Evolutionary conservation across 2,329 filamentous ascomycete species (phyloP), one percentile per base, ranked within the genome.

Genomic region (Fusarium nelsonii): DNA sequence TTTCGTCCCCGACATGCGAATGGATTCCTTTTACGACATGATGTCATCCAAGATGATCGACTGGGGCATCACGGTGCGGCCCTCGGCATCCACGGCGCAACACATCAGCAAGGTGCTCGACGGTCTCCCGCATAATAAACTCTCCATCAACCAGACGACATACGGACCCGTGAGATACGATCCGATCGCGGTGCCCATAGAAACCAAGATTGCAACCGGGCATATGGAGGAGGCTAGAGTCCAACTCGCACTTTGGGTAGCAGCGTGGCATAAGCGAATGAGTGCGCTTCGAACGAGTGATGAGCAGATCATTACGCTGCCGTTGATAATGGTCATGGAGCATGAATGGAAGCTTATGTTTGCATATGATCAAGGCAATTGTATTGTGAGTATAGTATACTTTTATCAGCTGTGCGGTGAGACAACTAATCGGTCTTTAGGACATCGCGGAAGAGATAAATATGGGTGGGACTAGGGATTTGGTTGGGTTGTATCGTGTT

Each of bases 181-280:
- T 16, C 49, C 49, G n/a, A 41, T 52, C 18, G 49, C 36, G 6
- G n/a, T 52, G 12, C n/a, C 37, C 3, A 52, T 52, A 15, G 49
- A 52, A 41, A 52, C 26, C 28, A 52, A 52, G 28, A 52, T 23
- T 26, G 37, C 37, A 41, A 26, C 10, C 11, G 49, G 49, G 6
- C 10, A 33, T 16, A 10, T 41, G n/a, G 49, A 52, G 18, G 36
- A 52, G n/a, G 49, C 49, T 5, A 52, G 49, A 26, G 12, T 52
- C n/a, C 49, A 52, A 18, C 37, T 52, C 8, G 49, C n/a, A 15
- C 26, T 52, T 23, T 52, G 37, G 49, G 49, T 52, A 10, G 49
- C 49, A n/a, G 36, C 49, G 12, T 52, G 49, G 49, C 49, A 52
- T 41, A 20, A 52, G 37, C 49, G 49, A 8, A 52, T 52, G 49